Conservation (phyloP, 345 rosid species). For the Acer yangbiense region DNA sequence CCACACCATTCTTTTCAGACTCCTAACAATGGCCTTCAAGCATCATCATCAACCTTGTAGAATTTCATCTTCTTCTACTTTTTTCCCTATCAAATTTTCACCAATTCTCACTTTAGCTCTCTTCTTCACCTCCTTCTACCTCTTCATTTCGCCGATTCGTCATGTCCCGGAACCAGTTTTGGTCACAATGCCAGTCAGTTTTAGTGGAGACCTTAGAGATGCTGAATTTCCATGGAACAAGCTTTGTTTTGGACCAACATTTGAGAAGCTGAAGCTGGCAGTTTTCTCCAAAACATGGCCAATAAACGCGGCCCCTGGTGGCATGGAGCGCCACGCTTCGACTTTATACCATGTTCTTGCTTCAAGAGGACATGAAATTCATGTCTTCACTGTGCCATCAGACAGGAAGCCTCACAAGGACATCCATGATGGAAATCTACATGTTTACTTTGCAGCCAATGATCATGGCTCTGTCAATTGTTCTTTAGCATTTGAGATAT, state of each 20-base stretch:
- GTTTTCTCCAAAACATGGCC: slow-evolving; percentile 83
- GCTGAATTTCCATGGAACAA: slow-evolving; percentile 63
- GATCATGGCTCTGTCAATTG: slow-evolving; percentile 58
- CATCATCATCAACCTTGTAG: slow-evolving; percentile 42
- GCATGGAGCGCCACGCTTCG: slow-evolving; percentile 78
- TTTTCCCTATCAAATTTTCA: slow-evolving; percentile 33
- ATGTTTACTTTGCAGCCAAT: slow-evolving; percentile 62
- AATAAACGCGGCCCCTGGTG: slow-evolving; percentile 57
- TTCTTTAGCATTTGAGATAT: slow-evolving; percentile 58
- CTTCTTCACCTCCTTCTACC: slow-evolving; percentile 40
- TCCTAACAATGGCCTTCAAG: slow-evolving; percentile 41
- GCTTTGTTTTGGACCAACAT: slow-evolving; percentile 53
- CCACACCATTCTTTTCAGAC: neutral
- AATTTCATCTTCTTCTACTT: slow-evolving; percentile 34
- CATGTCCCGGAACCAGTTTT: slow-evolving; percentile 4
- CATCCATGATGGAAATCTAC: slow-evolving; percentile 52
- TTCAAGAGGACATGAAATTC: slow-evolving; percentile 62
- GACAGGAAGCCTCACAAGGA: slow-evolving; percentile 40
- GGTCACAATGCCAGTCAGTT: slow-evolving; percentile 8
- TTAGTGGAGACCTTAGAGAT: slow-evolving; percentile 62
- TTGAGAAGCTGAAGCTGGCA: slow-evolving; percentile 67
- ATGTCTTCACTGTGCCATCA: slow-evolving; percentile 70
- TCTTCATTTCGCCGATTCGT: slow-evolving; percentile 36
- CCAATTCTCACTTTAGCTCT: slow-evolving; percentile 35
- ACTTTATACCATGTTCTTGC: slow-evolving; percentile 63